Evolutionary conservation across 2,329 filamentous ascomycete genomes (phyloP).

Genomic region (Aspergillus fumigatiaffinis): DNA sequence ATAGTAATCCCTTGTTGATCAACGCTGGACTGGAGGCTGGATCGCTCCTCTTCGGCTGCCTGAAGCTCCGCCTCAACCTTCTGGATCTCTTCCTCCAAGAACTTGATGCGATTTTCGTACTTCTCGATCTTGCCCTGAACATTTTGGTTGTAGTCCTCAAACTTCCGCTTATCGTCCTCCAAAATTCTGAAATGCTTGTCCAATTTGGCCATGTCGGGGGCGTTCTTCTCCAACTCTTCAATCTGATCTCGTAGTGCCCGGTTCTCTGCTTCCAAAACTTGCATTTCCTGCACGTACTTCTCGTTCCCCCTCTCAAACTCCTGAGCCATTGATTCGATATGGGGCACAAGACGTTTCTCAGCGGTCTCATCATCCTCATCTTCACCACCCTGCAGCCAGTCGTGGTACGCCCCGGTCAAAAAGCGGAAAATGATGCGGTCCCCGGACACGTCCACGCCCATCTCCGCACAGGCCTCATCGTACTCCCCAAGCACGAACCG

Average conservation of each 20-base stretch:
- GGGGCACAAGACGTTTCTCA: constrained; percentile 72
- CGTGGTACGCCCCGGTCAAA: constrained; percentile 80
- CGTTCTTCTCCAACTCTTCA: constrained; percentile 81
- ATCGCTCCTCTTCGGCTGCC: constrained; percentile 77
- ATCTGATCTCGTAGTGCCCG: constrained; percentile 78
- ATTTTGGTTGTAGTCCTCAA: constrained; percentile 86
- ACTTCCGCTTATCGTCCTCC: constrained; percentile 91
- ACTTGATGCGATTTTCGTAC: constrained; percentile 73
- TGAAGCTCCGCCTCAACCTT: constrained; percentile 71
- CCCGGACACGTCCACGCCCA: constrained; percentile 78
- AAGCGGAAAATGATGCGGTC: constrained; percentile 96
- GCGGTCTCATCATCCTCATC: constrained; percentile 83
- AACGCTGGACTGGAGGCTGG: constrained; percentile 75
- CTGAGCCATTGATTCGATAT: constrained; percentile 80
- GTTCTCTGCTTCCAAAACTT: constrained; percentile 82
- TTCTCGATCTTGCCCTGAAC: constrained; percentile 84
- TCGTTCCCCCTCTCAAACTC: constrained; percentile 84
- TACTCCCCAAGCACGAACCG: constrained; percentile 74
- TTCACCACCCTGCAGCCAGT: constrained; percentile 90
- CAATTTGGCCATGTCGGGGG: constrained; percentile 75
- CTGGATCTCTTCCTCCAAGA: constrained; percentile 81
- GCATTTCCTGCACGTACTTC: constrained; percentile 77
- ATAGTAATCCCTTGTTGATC: constrained; percentile 94
- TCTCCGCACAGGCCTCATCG: constrained; percentile 84
- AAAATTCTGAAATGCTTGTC: constrained; percentile 90